These are phyloP conservation scores for Sugiyamaella pinicola DNA, from an alignment of 1,139 yeast genomes.

Conservation along the genomic window DNA sequence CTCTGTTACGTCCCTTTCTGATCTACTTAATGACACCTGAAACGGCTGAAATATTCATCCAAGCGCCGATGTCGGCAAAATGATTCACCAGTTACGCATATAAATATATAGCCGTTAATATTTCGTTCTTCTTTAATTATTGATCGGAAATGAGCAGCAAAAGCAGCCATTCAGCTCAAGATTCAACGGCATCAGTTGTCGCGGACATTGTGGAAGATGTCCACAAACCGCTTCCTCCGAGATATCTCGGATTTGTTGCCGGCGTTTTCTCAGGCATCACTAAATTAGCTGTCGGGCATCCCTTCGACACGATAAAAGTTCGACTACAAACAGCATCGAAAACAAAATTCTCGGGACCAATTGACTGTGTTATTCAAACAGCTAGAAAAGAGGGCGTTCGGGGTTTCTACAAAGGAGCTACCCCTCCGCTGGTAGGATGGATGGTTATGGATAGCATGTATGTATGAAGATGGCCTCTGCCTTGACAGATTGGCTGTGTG, in stretches of 20 bases:
- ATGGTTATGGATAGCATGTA: slow-evolving; percentile 75
- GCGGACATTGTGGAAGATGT: slow-evolving; percentile 16
- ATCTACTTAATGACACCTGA: not conserved
- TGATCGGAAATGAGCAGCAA: not conserved
- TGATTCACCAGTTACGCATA: slow-evolving; percentile 1
- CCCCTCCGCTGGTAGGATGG: slow-evolving; percentile 94
- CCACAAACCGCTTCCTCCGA: slow-evolving; percentile 25
- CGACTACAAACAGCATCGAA: slow-evolving; percentile 77
- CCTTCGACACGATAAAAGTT: slow-evolving; percentile 89
- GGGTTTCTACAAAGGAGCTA: slow-evolving; percentile 85
- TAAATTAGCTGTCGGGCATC: slow-evolving; percentile 89
- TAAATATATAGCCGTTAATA: no score
- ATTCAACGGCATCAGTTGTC: slow-evolving; percentile 1
- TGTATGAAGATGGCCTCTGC: not conserved
- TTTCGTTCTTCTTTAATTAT: not conserved
- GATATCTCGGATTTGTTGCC: slow-evolving; percentile 68
- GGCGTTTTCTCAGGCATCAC: slow-evolving; percentile 86
- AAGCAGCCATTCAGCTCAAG: not conserved
- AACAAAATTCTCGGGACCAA: slow-evolving; percentile 76
- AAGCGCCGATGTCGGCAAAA: slow-evolving; percentile 7
- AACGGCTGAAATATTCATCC: slow-evolving; percentile 1
- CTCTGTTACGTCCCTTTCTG: not conserved
- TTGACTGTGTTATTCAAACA: slow-evolving; percentile 78
- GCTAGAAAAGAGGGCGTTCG: slow-evolving; percentile 68
- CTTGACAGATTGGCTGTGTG: no score